Evolutionary conservation across 805 yeast species (phyloP), one percentile per base, ranked within the genome.

Genomic region (Spathaspora passalidarum): DNA sequence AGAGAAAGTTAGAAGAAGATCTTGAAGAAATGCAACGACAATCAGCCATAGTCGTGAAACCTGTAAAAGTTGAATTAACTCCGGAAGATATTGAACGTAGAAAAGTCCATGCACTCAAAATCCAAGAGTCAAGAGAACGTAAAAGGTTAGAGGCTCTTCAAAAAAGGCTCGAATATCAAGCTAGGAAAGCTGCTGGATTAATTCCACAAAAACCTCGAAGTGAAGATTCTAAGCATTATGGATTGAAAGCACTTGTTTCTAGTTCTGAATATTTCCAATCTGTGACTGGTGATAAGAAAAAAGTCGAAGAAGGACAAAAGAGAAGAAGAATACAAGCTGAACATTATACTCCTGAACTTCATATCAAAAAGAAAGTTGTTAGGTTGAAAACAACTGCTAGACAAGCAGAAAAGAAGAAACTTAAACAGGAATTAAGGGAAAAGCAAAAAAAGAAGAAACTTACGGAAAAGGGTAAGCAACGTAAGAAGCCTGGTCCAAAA

Each of bases 191-290:
- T 5, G 47, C 38, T 11, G 48, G 45, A 9, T 32, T 29, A 40
- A 16, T 19, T 10, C 3, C 3, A 10, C 17, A 48, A 29, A 38
- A 38, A 16, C 19, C 4, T 37, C 6, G 20, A 11, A 48, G 40
- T 3, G 9, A 2, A 10, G 38, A 4, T 10, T n/a, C 10, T 5
- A 5, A 36, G 13, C 11, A 5, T 17, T 13, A 7, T 10, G 14
- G 14, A 18, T 20, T 49, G 14, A 29, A 43, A 17, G 44, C 42
- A 32, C 47, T 49, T 29, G 43, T 49, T 43, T 64, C 59, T 16
- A 67, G 63, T 8, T 61, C 71, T 1, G 59, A 56, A 21, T 67
- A 69, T 55, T 71, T 71, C 43, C 75, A 71, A 50, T 62, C 69
- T 20, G 63, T 71, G n/a, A 60, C 66, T 2, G 76, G 75, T 13